Evolutionary conservation across 495 filamentous ascomycete genomes (phyloP), one percentile per base, ranked within the genome.

Genomic region (Trichoderma virens): DNA sequence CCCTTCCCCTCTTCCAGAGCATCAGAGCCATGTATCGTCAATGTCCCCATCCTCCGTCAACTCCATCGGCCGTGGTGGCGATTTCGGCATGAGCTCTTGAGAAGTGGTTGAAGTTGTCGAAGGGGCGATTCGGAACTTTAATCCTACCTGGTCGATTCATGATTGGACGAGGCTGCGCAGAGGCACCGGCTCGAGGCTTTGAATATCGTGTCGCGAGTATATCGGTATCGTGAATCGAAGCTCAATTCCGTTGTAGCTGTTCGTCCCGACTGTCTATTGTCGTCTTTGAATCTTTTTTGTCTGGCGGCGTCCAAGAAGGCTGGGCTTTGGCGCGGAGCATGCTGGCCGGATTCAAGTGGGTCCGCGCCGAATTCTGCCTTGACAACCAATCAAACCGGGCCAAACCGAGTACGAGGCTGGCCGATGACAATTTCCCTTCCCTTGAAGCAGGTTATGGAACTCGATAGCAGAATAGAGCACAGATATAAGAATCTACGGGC

Each of bases 101-200:
- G n/a, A n/a, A n/a, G n/a, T n/a, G n/a, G n/a, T n/a, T n/a, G 51
- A 56, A n/a, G 23, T 56, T 2, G 51, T 56, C 51, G 51, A 56
- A 25, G 51, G 51, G 31, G 59, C 14, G n/a, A 61, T n/a, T 62
- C 5, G 34, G 23, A 54, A 47, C 27, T 16, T 32, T n/a, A n/a
- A 20, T 60, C 63, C 63, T 84, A 84, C 82, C 82, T 84, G 80
- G 76, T 72, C 82, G 77, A 75, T 84, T 84, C 82, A 84, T 84
- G 71, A 74, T 78, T 68, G 65, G 38, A 27, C 27, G 27, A 25
- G 61, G n/a, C 28, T 43, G 20, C 27, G 61, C 61, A 30, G 20
- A 35, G 59, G 16, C 25, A n/a, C 35, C 39, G 61, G 59, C 60
- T 4, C 20, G 43, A 35, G 54, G 31, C 30, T 35, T 45, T 20